Percentiles rank a stretch among this genome's conserved stretches.
These are phyloP conservation scores for Albugo laibachii DNA, from an alignment of 352 stramenopile genomes.

Conservation along the genomic window DNA sequence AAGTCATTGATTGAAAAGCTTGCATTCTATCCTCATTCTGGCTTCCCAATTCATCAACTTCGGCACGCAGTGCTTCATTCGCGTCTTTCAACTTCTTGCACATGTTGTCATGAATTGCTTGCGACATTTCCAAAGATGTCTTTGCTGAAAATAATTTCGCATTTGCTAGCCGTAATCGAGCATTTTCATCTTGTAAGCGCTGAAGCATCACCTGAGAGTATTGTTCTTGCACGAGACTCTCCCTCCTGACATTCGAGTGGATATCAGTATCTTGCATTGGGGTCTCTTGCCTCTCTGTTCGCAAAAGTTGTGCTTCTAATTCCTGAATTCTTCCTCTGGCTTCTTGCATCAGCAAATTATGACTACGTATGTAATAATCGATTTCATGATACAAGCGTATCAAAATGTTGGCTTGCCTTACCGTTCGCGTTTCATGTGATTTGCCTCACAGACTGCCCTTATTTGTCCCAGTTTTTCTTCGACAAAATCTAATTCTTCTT, in stretches of 20 bases:
- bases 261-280: too few relatives aligned
- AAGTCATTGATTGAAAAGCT: constrained; percentile 31
- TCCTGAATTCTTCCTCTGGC: too few relatives aligned
- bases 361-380: too few relatives aligned
- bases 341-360: too few relatives aligned
- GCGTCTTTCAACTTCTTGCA: too few relatives aligned
- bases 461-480: constrained; percentile 51
- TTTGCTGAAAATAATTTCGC: neutral
- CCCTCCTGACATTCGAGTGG: too few relatives aligned
- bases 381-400: too few relatives aligned
- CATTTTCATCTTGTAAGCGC: neutral
- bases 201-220: too few relatives aligned
- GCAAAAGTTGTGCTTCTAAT: too few relatives aligned
- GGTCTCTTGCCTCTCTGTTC: too few relatives aligned
- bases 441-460: constrained; percentile 16
- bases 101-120: neutral
- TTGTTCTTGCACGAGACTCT: too few relatives aligned
- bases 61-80: neutral
- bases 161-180: neutral
- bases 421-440: neutral
- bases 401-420: too few relatives aligned
- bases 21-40: constrained; percentile 15
- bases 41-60: neutral
- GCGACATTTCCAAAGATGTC: neutral
- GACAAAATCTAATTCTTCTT: constrained; percentile 1